phyloP scores from a whole-genome alignment of 2,329 filamentous ascomycete species.

The Botrytis pseudocinerea region DNA sequence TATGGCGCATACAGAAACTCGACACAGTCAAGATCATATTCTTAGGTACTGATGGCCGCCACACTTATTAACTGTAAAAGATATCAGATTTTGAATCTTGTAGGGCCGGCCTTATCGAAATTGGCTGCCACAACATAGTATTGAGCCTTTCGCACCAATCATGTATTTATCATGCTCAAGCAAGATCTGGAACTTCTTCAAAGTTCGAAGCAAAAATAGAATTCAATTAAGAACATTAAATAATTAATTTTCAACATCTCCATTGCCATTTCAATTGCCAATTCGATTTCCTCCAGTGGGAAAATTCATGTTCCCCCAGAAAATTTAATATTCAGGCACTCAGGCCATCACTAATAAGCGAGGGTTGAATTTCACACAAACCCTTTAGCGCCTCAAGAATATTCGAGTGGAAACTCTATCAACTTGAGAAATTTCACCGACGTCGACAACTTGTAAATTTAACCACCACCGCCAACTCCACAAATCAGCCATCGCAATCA shows the following conservation, averaged over 20 bases:
- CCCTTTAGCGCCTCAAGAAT: slow-evolving; percentile 23
- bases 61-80: background rate
- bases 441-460: slow-evolving; percentile 26
- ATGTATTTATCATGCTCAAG: background rate
- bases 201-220: background rate
- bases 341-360: slow-evolving; percentile 20
- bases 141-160: background rate
- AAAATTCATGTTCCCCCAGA: background rate
- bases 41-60: background rate
- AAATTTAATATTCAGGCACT: background rate
- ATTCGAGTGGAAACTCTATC: slow-evolving; percentile 19
- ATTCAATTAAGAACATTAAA: background rate
- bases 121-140: background rate
- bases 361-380: slow-evolving; percentile 22
- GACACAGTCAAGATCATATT: background rate
- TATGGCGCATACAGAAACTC: background rate
- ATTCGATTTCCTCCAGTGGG: no score
- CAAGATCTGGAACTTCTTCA: background rate
- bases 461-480: slow-evolving; percentile 26
- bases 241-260: background rate
- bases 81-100: background rate
- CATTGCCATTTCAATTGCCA: background rate
- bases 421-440: slow-evolving; percentile 21
- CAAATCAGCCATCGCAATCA: slow-evolving; percentile 43
- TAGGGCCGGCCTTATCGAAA: background rate